Conservation (phyloP, 805 yeast genomes). For the Sporopachydermia lactativora region DNA sequence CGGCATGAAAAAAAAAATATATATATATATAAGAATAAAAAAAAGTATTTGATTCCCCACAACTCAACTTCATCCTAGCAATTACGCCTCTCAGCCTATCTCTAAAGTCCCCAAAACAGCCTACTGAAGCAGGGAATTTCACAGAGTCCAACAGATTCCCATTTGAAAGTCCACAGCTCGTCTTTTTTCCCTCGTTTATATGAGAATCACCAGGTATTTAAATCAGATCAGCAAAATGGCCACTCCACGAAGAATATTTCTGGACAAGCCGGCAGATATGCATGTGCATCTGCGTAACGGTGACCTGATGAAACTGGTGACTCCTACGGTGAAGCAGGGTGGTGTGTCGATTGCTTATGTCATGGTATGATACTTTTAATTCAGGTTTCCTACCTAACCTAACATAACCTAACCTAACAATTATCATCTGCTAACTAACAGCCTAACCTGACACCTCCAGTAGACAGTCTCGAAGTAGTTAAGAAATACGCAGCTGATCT, state of each 20-base stretch:
- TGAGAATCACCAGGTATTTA: background rate
- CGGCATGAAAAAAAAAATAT: too few species aligned
- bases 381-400: background rate
- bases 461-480: constrained; percentile 64
- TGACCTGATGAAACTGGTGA: constrained; percentile 76
- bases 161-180: too few species aligned
- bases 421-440: constrained; percentile 1
- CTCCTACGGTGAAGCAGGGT: constrained; percentile 84
- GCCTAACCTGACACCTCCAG: constrained; percentile 89
- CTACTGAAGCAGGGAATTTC: too few species aligned
- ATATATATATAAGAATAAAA: too few species aligned
- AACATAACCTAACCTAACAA: background rate
- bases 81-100: too few species aligned
- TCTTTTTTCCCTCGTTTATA: background rate
- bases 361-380: constrained; percentile 31
- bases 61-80: too few species aligned
- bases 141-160: too few species aligned
- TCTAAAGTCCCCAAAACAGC: too few species aligned
- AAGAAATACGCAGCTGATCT: constrained; percentile 51
- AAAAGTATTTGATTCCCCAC: too few species aligned
- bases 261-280: constrained; percentile 77
- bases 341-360: constrained; percentile 85
- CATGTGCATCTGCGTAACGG: constrained; percentile 97
- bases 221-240: background rate
- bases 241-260: constrained; percentile 5